A percentile compares a stretch with the other conserved stretches of the same genome.
Conservation (phyloP, 805 yeast species). For the Ogataea glucozyma region DNA sequence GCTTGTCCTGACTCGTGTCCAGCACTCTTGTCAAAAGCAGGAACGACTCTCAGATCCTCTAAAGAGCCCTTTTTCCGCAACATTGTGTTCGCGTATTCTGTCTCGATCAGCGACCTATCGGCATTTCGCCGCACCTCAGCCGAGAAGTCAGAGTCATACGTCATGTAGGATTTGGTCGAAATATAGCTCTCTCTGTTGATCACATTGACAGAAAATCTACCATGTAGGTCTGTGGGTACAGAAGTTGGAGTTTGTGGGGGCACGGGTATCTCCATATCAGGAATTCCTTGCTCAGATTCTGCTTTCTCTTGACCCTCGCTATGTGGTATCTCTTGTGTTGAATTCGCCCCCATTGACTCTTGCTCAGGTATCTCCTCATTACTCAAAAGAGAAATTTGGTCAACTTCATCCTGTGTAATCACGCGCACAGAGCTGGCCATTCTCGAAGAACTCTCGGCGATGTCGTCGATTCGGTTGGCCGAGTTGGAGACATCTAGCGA, state of each 20-base stretch:
- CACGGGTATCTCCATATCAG: no score
- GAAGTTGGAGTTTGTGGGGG: no score
- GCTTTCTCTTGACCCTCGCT: no score
- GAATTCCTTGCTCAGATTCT: no score
- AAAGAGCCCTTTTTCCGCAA: conserved; percentile 53
- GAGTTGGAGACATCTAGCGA: conserved; percentile 31
- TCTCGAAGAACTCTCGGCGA: conserved; percentile 13
- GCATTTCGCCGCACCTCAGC: conserved; percentile 5
- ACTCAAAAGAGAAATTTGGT: conserved; percentile 16
- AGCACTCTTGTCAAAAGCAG: conserved; percentile 22
- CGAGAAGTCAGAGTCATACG: conserved; percentile 61
- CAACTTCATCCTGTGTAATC: conserved; percentile 22
- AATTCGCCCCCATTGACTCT: no score
- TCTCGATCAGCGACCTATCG: conserved; percentile 22
- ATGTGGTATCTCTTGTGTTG: no score
- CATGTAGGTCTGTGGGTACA: conserved; percentile 9
- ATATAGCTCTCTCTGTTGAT: conserved; percentile 40
- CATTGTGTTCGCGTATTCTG: conserved; percentile 5
- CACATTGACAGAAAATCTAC: conserved; percentile 29
- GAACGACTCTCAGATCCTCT: conserved; percentile 44
- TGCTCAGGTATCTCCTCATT: background rate
- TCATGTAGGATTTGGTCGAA: conserved; percentile 50
- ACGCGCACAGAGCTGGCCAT: conserved; percentile 2
- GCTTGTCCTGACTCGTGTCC: conserved; percentile 10
- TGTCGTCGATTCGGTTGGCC: conserved; percentile 19